These are phyloP conservation scores for Zasmidium cellare DNA, from an alignment of 2,329 filamentous ascomycete genomes.

Conservation along the genomic window DNA sequence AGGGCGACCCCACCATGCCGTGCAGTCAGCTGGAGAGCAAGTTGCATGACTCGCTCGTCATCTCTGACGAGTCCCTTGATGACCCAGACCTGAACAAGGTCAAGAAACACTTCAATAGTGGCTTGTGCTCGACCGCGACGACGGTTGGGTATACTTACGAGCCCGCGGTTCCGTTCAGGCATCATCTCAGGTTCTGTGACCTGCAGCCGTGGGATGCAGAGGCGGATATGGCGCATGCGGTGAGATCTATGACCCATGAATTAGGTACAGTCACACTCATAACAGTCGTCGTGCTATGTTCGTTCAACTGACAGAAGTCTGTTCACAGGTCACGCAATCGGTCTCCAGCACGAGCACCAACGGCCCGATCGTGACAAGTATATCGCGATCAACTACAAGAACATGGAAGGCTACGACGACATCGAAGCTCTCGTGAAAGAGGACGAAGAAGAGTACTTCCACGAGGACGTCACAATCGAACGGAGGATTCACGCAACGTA, in stretches of 20 bases:
- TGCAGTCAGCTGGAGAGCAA: constrained; percentile 1
- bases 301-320: too few species aligned
- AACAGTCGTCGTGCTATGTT: too few species aligned
- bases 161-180: neutral
- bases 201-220: neutral
- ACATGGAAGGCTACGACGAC: constrained; percentile 10
- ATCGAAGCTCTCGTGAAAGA: neutral
- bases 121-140: neutral
- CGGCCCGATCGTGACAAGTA: constrained; percentile 17
- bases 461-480: neutral
- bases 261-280: constrained; percentile 13
- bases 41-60: constrained; percentile 20
- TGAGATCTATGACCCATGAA: constrained; percentile 16
- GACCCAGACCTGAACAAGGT: constrained; percentile 8
- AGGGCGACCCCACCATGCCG: neutral
- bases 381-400: constrained; percentile 9
- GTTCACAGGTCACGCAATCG: constrained; percentile 16
- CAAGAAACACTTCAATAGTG: neutral
- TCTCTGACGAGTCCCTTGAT: constrained; percentile 20
- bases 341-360: constrained; percentile 21
- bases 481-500: neutral
- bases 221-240: neutral
- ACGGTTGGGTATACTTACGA: constrained; percentile 1
- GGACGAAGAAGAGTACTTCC: constrained; percentile 7
- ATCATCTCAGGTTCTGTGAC: constrained; percentile 7